Base-by-base conservation (phyloP, 805 yeast species). In the Wickerhamiella qilinensis region DNA sequence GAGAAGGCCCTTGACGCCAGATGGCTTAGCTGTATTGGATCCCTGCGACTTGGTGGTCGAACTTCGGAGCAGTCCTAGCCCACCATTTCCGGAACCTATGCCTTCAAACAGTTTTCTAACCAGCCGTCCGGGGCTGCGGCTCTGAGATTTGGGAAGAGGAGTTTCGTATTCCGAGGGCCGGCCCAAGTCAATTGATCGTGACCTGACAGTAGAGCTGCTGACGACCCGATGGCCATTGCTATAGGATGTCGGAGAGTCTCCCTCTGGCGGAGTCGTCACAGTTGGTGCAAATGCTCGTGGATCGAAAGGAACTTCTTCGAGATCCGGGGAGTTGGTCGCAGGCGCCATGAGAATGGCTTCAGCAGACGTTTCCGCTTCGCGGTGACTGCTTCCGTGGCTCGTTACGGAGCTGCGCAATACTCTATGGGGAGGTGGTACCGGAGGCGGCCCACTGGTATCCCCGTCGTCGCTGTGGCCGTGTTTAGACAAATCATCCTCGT, bases 221-320 rank as follows among this genome's bases (percentile, higher is more conserved):
- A 30, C 18, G 24, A 30, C 38, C 12, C 38, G 33, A 9, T 8
- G 8, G 27, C 27, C 27, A 8, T n/a, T n/a, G 11, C 16, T 7
- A n/a, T n/a, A n/a, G n/a, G 15, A 24, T 18, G 21, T 15, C 17
- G 19, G 36, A 34, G 3, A 29, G 15, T 3, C 30, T 30, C 3
- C n/a, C n/a, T n/a, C n/a, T n/a, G n/a, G n/a, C 33, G 27, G 20
- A 18, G 7, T 8, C 12, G 16, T 6, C 17, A 7, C 16, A 11
- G 21, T 18, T 5, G 33, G 33, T 6, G 33, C 33, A 18, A 30
- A 30, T 14, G 33, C 33, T 17, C 21, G 19, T 3, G 51, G 48
- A 29, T 48, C 46, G 39, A 50, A 50, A 3, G 53, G 52, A 4
- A 48, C 44, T 22, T 50, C 47, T 9, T 42, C 50, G 9, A 48